Base-by-base conservation (phyloP, 768 basidiomycete species). In the Tubosaeta sp. region DNA sequence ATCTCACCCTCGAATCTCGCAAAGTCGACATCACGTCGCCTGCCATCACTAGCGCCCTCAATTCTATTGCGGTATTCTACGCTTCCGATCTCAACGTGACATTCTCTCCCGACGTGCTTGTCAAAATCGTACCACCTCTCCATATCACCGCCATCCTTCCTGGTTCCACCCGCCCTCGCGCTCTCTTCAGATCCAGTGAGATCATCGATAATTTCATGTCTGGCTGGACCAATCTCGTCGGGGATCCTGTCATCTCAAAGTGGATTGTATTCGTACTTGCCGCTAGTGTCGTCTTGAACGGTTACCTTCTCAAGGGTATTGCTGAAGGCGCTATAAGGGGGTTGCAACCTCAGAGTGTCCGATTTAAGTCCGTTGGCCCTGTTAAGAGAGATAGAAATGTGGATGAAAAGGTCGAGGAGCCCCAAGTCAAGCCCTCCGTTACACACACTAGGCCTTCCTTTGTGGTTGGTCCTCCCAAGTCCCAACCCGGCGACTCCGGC, bases 221-320 rank as follows among this genome's bases (percentile, higher is more conserved):
- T 38, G 78, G 81, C 4, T 97, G 94, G 94, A 90, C 91, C 9
- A 73, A 75, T 13, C 83, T 97, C 57, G 92, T 97, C 45, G 93
- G 93, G 32, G 95, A 99, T 63, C 95, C 95, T 1, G 81, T 97
- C 45, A 71, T 98, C 54, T 86, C 82, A 61, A 98, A 98, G 73
- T 94, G 91, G 88, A 94, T 98, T 64, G 90, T 97, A 44, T 77
- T 90, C 49, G 76, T 89, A 14, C 81, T 99, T 21, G 87, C 84
- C 3, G 78, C 95, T 53, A 89, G 86, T 52, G 87, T 97, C 51
- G 80, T 85, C 49, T 75, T 99, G 51, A 99, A 99, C 56, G 94
- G 94, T 4, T 97, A 91, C 64, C 76, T 97, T 14, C 79, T 99
- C 52, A 94, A 92, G 69, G 88, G 87, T 4, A 86, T 90, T 38